phyloP scores from a whole-genome alignment of 129 eudicot genomes.

The Pulicaria dysenterica region DNA sequence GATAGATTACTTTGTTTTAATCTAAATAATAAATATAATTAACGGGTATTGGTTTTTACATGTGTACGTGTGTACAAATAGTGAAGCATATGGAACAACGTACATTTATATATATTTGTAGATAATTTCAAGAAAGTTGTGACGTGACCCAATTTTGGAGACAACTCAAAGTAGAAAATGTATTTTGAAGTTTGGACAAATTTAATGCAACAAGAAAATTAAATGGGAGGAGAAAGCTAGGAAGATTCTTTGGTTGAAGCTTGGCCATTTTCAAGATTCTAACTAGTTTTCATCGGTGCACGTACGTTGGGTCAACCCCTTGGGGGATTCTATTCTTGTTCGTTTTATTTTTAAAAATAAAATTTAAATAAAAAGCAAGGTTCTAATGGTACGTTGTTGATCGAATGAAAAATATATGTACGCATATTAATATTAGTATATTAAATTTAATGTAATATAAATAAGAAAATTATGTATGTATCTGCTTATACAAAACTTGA shows the following conservation, averaged over 20 bases:
- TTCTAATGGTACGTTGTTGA: no score
- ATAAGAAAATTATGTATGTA: no score
- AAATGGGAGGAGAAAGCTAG: slow-evolving; percentile 51
- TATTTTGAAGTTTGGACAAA: no score
- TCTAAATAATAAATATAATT: neutral
- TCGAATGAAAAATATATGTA: no score
- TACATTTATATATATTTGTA: neutral
- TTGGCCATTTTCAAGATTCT: slow-evolving; percentile 39
- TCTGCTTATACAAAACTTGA: no score
- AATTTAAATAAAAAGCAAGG: no score
- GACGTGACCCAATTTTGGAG: slow-evolving; percentile 32
- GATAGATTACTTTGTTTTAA: neutral
- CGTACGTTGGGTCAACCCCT: slow-evolving; percentile 57
- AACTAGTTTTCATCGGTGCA: slow-evolving; percentile 29
- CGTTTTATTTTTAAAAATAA: neutral
- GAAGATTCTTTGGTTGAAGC: slow-evolving; percentile 64
- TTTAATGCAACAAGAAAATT: slow-evolving; percentile 55
- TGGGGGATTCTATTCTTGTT: slow-evolving; percentile 23
- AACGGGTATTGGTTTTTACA: neutral
- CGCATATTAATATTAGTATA: no score
- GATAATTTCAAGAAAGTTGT: slow-evolving; percentile 15
- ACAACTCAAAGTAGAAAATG: slow-evolving; percentile 22
- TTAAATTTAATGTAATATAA: no score
- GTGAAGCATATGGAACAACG: slow-evolving; percentile 18
- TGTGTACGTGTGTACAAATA: slow-evolving; percentile 1